These are phyloP conservation scores for Diutina pseudorugosa DNA, from an alignment of 1,139 yeast genomes.

Conservation along the genomic window DNA sequence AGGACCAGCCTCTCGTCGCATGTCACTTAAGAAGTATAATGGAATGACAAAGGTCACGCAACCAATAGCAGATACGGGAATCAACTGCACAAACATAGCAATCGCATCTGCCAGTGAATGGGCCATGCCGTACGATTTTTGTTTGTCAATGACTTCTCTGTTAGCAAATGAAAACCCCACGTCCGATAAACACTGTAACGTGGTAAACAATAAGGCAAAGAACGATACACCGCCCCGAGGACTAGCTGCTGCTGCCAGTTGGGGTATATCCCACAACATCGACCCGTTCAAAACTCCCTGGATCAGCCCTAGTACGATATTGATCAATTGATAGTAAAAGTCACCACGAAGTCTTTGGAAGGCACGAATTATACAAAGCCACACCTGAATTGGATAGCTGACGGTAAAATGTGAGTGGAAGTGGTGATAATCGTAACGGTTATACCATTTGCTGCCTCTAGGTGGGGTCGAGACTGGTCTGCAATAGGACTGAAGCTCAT, in stretches of 20 bases:
- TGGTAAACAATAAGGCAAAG: conserved; percentile 39
- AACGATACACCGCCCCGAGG: conserved; percentile 43
- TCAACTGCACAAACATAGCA: conserved; percentile 30
- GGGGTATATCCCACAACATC: background rate
- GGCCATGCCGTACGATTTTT: conserved; percentile 41
- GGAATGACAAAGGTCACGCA: conserved; percentile 31
- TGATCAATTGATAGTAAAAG: background rate
- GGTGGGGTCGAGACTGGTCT: background rate
- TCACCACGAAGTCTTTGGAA: background rate
- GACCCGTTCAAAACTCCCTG: background rate
- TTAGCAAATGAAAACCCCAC: conserved; percentile 34
- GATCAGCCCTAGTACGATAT: background rate
- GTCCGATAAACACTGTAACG: conserved; percentile 45
- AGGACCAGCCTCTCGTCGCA: conserved; percentile 39
- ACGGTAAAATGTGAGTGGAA: background rate
- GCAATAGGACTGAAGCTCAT: conserved; percentile 20
- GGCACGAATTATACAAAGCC: background rate
- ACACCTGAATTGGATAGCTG: background rate
- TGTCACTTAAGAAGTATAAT: conserved; percentile 38
- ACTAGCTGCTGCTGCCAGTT: background rate
- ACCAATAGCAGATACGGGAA: conserved; percentile 37
- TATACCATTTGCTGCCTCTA: background rate
- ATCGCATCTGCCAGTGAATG: conserved; percentile 51
- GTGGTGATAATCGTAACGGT: background rate
- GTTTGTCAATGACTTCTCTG: conserved; percentile 44